These are phyloP conservation scores for Hypoxylon sp. DNA, from an alignment of 2,329 filamentous ascomycete species.

Conservation along the genomic window DNA sequence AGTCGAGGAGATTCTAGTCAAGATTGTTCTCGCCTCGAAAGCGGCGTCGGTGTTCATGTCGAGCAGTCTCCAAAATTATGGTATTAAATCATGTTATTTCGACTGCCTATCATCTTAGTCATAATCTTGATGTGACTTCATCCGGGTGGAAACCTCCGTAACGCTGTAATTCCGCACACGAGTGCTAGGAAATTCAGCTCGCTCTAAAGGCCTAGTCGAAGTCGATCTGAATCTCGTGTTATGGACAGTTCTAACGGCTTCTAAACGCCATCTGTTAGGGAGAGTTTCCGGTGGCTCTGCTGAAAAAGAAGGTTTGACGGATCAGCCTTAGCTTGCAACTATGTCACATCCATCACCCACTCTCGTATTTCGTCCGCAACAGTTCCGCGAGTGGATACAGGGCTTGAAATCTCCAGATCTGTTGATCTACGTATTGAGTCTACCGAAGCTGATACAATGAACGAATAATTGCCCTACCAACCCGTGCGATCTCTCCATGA, in stretches of 20 bases:
- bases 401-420: not conserved
- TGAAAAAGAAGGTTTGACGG: conserved; percentile 26
- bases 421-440: not conserved
- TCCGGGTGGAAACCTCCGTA: not conserved
- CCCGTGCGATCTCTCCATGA: not conserved
- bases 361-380: not conserved
- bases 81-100: too few species aligned
- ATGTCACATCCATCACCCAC: conserved; percentile 7
- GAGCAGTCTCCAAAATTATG: not conserved
- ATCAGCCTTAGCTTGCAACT: conserved; percentile 17
- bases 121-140: too few species aligned
- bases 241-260: not conserved
- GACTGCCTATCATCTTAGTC: too few species aligned
- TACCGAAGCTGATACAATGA: not conserved
- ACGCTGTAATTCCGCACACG: not conserved
- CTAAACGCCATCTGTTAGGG: conserved; percentile 5
- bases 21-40: too few species aligned
- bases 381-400: not conserved
- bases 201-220: not conserved
- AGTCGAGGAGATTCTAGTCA: too few species aligned
- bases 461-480: not conserved
- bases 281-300: not conserved
- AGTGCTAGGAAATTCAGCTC: not conserved
- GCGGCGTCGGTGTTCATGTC: too few species aligned
- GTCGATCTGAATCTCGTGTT: not conserved